Evolutionary conservation across 305 asterid genomes (phyloP).

Genomic region (Ajuga reptans): DNA sequence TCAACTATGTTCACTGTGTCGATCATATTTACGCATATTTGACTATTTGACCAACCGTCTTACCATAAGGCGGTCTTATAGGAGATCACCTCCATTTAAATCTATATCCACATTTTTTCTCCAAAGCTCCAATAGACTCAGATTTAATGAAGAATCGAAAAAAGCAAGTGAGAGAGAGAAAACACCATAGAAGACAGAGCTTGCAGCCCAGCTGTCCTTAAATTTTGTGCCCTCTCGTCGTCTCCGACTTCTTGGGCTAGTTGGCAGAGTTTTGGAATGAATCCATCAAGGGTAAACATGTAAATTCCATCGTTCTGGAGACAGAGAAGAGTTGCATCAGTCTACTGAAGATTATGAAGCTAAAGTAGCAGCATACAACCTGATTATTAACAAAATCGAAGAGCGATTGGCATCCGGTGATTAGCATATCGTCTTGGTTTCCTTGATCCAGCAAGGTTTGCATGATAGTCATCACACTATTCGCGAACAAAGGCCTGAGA

Average conservation of each 20-base stretch:
- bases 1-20: too few relatives aligned
- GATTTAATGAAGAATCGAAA: not conserved
- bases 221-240: conserved; percentile 47
- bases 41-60: too few relatives aligned
- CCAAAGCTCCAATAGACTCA: not conserved
- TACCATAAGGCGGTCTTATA: too few relatives aligned
- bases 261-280: conserved; percentile 85
- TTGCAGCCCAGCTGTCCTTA: conserved; percentile 70
- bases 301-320: conserved; percentile 80
- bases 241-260: conserved; percentile 90
- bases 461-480: conserved; percentile 66
- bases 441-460: conserved; percentile 82
- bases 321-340: conserved; percentile 22
- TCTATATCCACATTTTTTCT: not conserved
- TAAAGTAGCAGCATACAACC: conserved; percentile 32
- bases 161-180: conserved; percentile 6
- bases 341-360: not conserved
- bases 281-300: conserved; percentile 84
- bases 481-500: conserved; percentile 90
- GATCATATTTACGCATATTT: too few relatives aligned
- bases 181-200: conserved; percentile 84
- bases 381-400: conserved; percentile 92
- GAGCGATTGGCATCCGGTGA: conserved; percentile 70
- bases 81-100: not conserved
- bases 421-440: conserved; percentile 66